Percentiles rank a stretch among this genome's conserved stretches.
These are phyloP conservation scores for Dalbergia cultrata DNA, from an alignment of 306 rosid genomes.

Conservation along the genomic window DNA sequence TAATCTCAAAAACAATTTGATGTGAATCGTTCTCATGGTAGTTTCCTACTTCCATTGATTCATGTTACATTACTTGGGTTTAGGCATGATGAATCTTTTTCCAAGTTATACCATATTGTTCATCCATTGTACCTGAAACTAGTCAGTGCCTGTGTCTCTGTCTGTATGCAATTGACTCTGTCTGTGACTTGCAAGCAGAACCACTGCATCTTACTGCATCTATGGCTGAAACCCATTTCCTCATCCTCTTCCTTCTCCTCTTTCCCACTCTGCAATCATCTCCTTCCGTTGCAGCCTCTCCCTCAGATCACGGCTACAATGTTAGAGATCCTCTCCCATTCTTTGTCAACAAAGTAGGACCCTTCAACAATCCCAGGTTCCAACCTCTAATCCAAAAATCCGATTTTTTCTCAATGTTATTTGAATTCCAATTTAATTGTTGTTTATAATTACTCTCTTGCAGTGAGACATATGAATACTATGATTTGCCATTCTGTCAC, in stretches of 20 bases:
- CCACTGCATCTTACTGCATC: constrained; percentile 47
- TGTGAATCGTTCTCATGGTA: no score
- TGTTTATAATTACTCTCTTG: constrained; percentile 44
- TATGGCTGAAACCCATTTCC: constrained; percentile 54
- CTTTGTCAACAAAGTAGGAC: constrained; percentile 85
- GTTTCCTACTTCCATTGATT: no score
- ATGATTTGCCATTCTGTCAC: constrained; percentile 82
- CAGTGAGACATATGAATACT: constrained; percentile 85
- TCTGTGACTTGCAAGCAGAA: constrained; percentile 12
- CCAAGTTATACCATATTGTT: no score
- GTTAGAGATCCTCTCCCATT: constrained; percentile 67
- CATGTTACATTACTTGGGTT: no score
- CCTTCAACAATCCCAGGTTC: constrained; percentile 90
- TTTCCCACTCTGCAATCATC: constrained; percentile 24
- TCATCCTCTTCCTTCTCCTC: constrained; percentile 51
- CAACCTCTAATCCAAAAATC: constrained; percentile 12
- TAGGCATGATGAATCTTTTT: no score
- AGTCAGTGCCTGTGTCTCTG: neutral
- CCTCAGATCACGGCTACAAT: constrained; percentile 66
- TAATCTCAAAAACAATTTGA: no score
- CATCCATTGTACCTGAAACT: no score
- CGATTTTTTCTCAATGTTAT: neutral
- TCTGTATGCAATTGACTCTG: neutral
- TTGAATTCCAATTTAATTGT: constrained; percentile 28
- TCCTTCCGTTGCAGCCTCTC: constrained; percentile 53